Evolutionary conservation across 2,329 filamentous ascomycete genomes (phyloP).

Genomic region (Calonectria pseudoreteaudii): DNA sequence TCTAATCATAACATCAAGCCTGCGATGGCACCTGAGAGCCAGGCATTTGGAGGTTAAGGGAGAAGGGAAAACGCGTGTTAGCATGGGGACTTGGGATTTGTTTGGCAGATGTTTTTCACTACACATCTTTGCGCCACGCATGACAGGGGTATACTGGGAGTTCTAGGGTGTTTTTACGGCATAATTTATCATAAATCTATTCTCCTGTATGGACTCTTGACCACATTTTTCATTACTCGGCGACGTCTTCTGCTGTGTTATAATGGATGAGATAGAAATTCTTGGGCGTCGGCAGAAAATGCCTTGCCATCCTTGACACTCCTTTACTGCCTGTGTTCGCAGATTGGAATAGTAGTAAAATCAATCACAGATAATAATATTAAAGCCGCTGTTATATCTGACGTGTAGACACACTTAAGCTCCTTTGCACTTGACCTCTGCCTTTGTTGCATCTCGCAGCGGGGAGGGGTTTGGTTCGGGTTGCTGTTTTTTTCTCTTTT

Average conservation of each 20-base stretch:
- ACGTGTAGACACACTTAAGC: neutral
- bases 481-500: too few relatives aligned
- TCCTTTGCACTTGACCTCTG: neutral
- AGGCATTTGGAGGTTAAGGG: slow-evolving; percentile 2
- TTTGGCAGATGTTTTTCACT: slow-evolving; percentile 11
- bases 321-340: neutral
- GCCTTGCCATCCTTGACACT: neutral
- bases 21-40: neutral
- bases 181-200: slow-evolving; percentile 19
- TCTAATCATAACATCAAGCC: slow-evolving; percentile 15
- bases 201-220: slow-evolving; percentile 8
- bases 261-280: neutral
- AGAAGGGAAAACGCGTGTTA: slow-evolving; percentile 14
- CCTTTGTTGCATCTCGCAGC: neutral
- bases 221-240: neutral
- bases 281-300: neutral
- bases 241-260: neutral
- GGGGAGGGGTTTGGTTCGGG: neutral
- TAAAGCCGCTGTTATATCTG: neutral
- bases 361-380: neutral
- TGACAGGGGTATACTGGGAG: slow-evolving; percentile 19
- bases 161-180: slow-evolving; percentile 24
- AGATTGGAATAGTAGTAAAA: neutral
- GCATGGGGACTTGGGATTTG: slow-evolving; percentile 4
- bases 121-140: slow-evolving; percentile 15